Evolutionary conservation across 129 eudicot species (phyloP), one percentile per base, ranked within the genome.

Genomic region (Flaveria ramosissima): DNA sequence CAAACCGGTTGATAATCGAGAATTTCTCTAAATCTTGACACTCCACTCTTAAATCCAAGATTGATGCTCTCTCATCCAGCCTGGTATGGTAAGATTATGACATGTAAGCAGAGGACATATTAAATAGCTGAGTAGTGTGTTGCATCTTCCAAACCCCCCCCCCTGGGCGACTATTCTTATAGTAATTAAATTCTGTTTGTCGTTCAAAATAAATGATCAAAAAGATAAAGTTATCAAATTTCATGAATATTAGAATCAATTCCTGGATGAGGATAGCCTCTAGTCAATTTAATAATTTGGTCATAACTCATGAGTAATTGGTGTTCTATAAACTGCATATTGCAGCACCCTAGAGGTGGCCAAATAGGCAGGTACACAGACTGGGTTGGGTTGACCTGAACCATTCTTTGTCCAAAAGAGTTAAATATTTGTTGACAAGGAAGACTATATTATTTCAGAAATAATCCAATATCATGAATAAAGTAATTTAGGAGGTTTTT

Each of bases 21-120:
- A 87, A 87, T 76, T 85, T 89, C 83, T 92, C 97, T 9, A 89
- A 52, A 76, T 92, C 97, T 85, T 89, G 96, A 70, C 83, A 84
- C 70, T 89, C 96, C 68, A 87, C 78, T 81, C 86, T 87, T 70
- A 92, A 79, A 84, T 92, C 97, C 84, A 85, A 73, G 8, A 89
- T 66, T 47, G 96, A 87, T 61, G 88, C 83, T 60, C 87, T 81
- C 81, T 83, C 86, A 56, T 92, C 97, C 85, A 89, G 70, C 70
- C 97, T 92, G 80, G 5, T 75, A 83, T 9, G 7, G 69, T 63
- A 63, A 63, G 12, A 70, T 70, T 73, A n/a, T n/a, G 21, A 71
- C 52, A 36, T 16, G 2, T 41, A 48, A 53, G 47, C 57, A 15
- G 4, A 32, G 17, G 75, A 41, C 50, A 41, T 17, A 67, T 23